Base-by-base conservation (phyloP, 2,329 filamentous ascomycete species). In the Penicillium expansum region DNA sequence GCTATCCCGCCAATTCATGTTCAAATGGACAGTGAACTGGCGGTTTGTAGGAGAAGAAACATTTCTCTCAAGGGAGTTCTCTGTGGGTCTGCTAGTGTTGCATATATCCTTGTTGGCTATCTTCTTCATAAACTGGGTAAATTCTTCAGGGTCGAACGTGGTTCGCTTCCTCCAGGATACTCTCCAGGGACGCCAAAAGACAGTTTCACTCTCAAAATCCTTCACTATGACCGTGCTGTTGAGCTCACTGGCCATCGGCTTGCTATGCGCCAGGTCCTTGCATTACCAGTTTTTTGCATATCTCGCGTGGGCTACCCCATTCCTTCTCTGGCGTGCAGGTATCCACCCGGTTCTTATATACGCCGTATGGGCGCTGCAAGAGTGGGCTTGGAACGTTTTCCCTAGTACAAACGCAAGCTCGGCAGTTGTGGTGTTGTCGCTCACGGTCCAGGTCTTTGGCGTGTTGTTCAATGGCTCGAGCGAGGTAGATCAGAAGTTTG, bases 1-100 rank as follows among this genome's bases (percentile, higher is more conserved):
- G 77, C 82, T 99, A 57, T 92, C 90, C 45, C 83, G 94, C 53
- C 86, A 91, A 66, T 99, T 99, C 77, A 82, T 96, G 67, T 97
- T 93, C 80, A 92, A 93, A 76, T 99, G 94, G 94, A 99, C 94
- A 0, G 94, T 99, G 64, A 99, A 99, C 75, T 99, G 94, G 94
- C 86, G 92, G 52, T 97, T 97, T 72, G 77, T 97, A n/a, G 87
- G 89, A 16, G 92, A 97, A 74, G 84, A 89, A 7, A 75, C 78
- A 0, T 99, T 99, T 67, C 82, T 95, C 45, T 88, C 86, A 64
- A 83, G 78, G 58, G 71, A 77, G 2, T 95, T 96, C 70, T 85
- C 91, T 27, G 65, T 87, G 18, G 74, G 77, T 14, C 80, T 97
- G 49, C 79, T 96, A 27, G 79, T 74, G 1, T 69, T 84, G 54